Evolutionary conservation across 2,329 filamentous ascomycete species (phyloP).

Genomic region (Cucurbitaria berberidis): DNA sequence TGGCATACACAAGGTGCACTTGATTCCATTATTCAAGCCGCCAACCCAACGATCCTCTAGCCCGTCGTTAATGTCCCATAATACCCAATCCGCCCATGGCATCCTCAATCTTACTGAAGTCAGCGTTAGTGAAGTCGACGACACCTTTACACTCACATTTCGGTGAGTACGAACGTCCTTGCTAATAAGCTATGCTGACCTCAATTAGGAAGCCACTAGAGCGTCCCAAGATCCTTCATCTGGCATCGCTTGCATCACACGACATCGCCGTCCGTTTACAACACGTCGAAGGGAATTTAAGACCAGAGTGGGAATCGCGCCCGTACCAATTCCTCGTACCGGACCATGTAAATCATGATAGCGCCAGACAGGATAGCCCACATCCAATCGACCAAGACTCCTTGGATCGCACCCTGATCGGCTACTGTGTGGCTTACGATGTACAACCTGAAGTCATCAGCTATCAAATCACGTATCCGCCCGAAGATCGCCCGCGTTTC

Average conservation of each 20-base stretch:
- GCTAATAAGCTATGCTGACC: constrained; percentile 8
- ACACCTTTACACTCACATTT: constrained; percentile 71
- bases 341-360: constrained; percentile 49
- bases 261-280: constrained; percentile 69
- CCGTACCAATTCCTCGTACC: constrained; percentile 69
- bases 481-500: constrained; percentile 71
- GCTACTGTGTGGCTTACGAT: constrained; percentile 73
- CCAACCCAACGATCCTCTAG: constrained; percentile 60
- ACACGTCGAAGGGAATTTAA: constrained; percentile 66
- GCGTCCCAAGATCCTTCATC: constrained; percentile 61
- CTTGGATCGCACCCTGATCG: constrained; percentile 71
- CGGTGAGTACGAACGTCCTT: constrained; percentile 46
- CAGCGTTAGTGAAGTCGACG: constrained; percentile 66
- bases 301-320: constrained; percentile 69
- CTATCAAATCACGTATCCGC: constrained; percentile 47
- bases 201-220: constrained; percentile 59
- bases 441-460: constrained; percentile 69
- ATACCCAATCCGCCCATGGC: constrained; percentile 63
- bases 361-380: constrained; percentile 44
- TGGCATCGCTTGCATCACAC: constrained; percentile 68
- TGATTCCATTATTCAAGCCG: constrained; percentile 69
- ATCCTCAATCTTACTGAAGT: constrained; percentile 67
- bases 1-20: constrained; percentile 71
- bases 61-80: constrained; percentile 59
- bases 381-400: constrained; percentile 65